Evolutionary conservation across 768 basidiomycete species (phyloP).

Genomic region (Panaeolus papilionaceus): DNA sequence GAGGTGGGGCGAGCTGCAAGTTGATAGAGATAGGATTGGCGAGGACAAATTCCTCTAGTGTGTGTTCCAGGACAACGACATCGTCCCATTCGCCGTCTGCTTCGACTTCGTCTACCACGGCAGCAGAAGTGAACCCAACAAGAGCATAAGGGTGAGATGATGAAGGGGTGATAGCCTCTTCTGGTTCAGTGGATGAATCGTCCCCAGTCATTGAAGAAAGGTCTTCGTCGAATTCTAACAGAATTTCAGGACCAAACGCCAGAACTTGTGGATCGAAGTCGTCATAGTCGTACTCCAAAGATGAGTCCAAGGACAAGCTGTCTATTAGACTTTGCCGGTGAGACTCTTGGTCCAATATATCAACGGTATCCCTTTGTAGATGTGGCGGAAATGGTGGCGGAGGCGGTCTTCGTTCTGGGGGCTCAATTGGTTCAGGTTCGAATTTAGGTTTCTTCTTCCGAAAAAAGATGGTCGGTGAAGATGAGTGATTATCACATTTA

Average conservation of each 20-base stretch:
- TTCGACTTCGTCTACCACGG: background rate
- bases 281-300: slow-evolving; percentile 3
- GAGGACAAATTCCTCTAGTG: background rate
- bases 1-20: background rate
- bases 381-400: slow-evolving; percentile 6
- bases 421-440: background rate
- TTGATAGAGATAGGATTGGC: slow-evolving; percentile 5
- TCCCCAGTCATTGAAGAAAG: background rate
- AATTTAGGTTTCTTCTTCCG: background rate
- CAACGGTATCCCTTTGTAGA: background rate
- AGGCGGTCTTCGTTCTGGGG: slow-evolving; percentile 3
- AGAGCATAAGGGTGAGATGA: slow-evolving; percentile 8
- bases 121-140: background rate
- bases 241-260: slow-evolving; percentile 1
- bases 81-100: background rate
- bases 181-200: background rate
- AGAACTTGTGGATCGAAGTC: background rate
- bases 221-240: background rate
- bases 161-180: slow-evolving; percentile 5
- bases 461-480: background rate
- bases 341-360: background rate
- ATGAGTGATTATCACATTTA: background rate
- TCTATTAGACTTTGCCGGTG: background rate
- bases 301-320: background rate
- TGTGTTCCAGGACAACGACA: slow-evolving; percentile 8